Evolutionary conservation across 495 filamentous ascomycete species (phyloP).

Genomic region (Penicillium desertorum): DNA sequence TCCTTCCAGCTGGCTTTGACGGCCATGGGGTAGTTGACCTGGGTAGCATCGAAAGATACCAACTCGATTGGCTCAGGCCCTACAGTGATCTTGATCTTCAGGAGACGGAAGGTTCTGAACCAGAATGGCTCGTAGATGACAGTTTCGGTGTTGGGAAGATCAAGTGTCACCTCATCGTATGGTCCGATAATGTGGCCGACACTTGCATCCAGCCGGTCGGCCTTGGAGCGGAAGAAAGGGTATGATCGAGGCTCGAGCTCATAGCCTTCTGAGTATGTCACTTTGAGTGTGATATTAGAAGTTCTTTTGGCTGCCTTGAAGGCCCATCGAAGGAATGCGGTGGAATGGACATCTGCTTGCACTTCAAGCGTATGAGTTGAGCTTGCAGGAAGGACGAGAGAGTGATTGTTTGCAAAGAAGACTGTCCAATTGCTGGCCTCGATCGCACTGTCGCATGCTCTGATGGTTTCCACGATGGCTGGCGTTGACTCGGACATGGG

Average conservation of each 20-base stretch:
- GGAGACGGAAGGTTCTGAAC: conserved; percentile 41
- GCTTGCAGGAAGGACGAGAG: conserved; percentile 20
- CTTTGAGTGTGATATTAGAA: conserved; percentile 28
- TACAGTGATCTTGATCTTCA: conserved; percentile 31
- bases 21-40: conserved; percentile 36
- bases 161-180: conserved; percentile 31
- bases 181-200: conserved; percentile 36
- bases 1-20: conserved; percentile 32
- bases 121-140: conserved; percentile 39
- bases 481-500: conserved; percentile 34
- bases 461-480: conserved; percentile 20
- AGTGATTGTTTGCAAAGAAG: conserved; percentile 9
- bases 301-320: conserved; percentile 21
- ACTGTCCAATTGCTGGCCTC: conserved; percentile 21
- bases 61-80: conserved; percentile 20
- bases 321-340: conserved; percentile 36
- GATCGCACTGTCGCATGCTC: conserved; percentile 24
- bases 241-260: conserved; percentile 40
- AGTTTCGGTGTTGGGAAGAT: conserved; percentile 9
- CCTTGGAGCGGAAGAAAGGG: conserved; percentile 40
- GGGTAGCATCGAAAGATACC: conserved; percentile 22
- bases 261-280: conserved; percentile 44
- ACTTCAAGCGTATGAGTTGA: conserved; percentile 36
- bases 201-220: conserved; percentile 33
- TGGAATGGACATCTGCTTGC: conserved; percentile 38